Evolutionary conservation across 371 early-diverging fungal species (phyloP).

Genomic region (Globomyces sp.): DNA sequence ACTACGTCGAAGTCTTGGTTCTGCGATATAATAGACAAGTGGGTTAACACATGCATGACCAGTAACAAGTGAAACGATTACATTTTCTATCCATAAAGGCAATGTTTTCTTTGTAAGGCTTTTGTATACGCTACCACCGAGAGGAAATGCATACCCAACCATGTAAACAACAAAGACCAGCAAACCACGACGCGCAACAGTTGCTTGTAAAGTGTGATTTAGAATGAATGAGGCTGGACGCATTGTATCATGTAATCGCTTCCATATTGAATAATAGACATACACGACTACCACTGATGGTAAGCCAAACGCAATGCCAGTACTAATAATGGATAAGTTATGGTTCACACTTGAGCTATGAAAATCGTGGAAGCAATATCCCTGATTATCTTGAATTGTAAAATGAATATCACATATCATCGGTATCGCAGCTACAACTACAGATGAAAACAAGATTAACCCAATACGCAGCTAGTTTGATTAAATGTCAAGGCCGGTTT

Average conservation of each 20-base stretch:
- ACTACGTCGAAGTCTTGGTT: too few relatives aligned
- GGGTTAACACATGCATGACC: too few relatives aligned
- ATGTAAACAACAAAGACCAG: constrained; percentile 6
- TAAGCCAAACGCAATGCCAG: not conserved
- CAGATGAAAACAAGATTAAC: not conserved
- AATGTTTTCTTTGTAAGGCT: too few relatives aligned
- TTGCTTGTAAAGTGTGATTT: not conserved
- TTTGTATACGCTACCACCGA: not conserved
- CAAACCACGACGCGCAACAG: constrained; percentile 4
- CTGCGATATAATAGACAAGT: too few relatives aligned
- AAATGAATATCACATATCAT: too few relatives aligned
- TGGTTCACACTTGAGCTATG: not conserved
- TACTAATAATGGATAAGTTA: not conserved
- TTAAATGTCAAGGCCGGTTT: not conserved
- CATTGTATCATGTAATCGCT: not conserved
- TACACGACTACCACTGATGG: not conserved
- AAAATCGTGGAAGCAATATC: not conserved
- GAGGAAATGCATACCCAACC: constrained; percentile 13
- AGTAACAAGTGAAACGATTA: too few relatives aligned
- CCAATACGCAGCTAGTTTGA: not conserved
- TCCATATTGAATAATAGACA: constrained; percentile 5
- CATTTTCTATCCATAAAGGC: too few relatives aligned
- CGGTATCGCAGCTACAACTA: too few relatives aligned
- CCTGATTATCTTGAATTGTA: not conserved
- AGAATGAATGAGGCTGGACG: not conserved